Conservation (phyloP, 2,329 filamentous ascomycete genomes). For the Ophiostoma himal-ulmi region DNA sequence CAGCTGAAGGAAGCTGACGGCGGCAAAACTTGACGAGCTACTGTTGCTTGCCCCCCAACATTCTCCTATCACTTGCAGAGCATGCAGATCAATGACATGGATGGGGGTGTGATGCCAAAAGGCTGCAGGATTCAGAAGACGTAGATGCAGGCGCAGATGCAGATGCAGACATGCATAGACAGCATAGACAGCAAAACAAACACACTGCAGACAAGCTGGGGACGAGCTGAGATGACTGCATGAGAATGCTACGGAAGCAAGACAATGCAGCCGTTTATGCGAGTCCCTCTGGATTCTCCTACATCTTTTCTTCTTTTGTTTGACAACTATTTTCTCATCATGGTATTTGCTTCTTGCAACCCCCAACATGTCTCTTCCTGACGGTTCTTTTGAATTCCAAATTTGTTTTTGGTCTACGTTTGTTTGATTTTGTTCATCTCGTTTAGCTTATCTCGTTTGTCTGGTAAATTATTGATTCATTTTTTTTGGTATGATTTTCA, state of each 20-base stretch:
- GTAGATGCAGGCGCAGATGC: not conserved
- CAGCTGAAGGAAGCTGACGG: not conserved
- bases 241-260: not conserved
- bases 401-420: not conserved
- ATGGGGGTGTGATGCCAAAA: not conserved
- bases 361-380: not conserved
- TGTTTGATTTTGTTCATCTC: not conserved
- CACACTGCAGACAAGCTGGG: not conserved
- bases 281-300: not conserved
- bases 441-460: too few relatives aligned
- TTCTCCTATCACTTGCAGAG: not conserved
- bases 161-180: not conserved
- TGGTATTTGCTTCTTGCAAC: not conserved
- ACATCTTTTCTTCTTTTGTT: too few relatives aligned
- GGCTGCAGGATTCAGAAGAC: too few relatives aligned
- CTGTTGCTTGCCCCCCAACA: not conserved
- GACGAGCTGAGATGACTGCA: not conserved
- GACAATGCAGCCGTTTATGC: not conserved
- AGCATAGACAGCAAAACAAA: not conserved
- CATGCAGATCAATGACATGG: not conserved
- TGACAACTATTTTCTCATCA: too few relatives aligned
- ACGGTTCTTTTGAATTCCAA: slow-evolving; percentile 4
- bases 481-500: not conserved
- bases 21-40: too few relatives aligned
- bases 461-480: too few relatives aligned